These are phyloP conservation scores for Stellera chamaejasme DNA, from an alignment of 345 rosid genomes.

Conservation along the genomic window DNA sequence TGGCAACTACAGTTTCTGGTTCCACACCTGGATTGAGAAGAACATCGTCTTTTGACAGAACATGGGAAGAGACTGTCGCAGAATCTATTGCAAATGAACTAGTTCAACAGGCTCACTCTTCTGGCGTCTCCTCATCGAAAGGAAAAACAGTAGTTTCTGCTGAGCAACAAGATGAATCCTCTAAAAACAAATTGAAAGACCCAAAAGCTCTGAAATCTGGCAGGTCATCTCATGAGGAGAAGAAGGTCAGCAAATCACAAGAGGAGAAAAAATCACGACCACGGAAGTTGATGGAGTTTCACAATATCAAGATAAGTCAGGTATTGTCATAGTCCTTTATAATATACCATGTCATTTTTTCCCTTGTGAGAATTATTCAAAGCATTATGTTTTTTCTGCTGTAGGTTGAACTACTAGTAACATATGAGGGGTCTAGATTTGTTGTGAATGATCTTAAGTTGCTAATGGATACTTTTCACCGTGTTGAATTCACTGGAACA, in stretches of 20 bases:
- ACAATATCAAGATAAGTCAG: slow-evolving; percentile 94
- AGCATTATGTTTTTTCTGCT: slow-evolving; percentile 7
- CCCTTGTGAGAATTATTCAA: neutral
- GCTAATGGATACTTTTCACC: slow-evolving; percentile 94
- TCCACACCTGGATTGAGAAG: slow-evolving; percentile 64
- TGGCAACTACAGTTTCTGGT: slow-evolving; percentile 30
- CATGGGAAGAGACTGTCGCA: slow-evolving; percentile 89
- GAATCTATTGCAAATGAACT: slow-evolving; percentile 85
- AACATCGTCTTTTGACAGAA: slow-evolving; percentile 81
- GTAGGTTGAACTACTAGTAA: slow-evolving; percentile 85
- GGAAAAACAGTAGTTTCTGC: slow-evolving; percentile 26
- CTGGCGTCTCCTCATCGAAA: slow-evolving; percentile 43
- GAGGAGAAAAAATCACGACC: slow-evolving; percentile 94
- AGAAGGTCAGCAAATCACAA: slow-evolving; percentile 64
- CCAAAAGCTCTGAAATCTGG: slow-evolving; percentile 55
- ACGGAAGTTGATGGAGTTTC: slow-evolving; percentile 82
- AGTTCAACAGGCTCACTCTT: slow-evolving; percentile 57
- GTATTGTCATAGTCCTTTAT: slow-evolving; percentile 27
- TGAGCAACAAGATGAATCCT: slow-evolving; percentile 68
- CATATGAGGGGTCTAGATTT: slow-evolving; percentile 60
- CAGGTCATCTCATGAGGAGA: slow-evolving; percentile 84
- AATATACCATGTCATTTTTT: neutral
- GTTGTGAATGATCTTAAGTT: slow-evolving; percentile 94
- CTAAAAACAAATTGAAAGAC: slow-evolving; percentile 63
- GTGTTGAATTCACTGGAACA: slow-evolving; percentile 79